phyloP scores from a whole-genome alignment of 1,284 basidiomycete genomes.

The Sutorius eximius region DNA sequence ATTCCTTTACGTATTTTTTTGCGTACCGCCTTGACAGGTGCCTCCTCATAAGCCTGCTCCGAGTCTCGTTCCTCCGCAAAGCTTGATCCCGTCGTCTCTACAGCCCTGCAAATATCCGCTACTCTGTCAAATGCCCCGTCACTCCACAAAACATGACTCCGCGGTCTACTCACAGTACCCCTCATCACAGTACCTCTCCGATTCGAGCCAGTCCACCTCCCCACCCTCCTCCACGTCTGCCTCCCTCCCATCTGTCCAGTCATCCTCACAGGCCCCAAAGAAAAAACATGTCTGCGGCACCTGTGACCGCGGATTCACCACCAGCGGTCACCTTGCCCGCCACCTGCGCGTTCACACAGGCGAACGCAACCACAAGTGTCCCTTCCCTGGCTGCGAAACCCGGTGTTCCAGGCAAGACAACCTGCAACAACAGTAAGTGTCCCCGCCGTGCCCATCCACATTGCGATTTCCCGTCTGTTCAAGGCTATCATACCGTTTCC shows the following conservation, averaged over 20 bases:
- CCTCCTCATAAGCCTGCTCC: slow-evolving; percentile 36
- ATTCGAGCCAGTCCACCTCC: slow-evolving; percentile 26
- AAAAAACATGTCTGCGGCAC: slow-evolving; percentile 65
- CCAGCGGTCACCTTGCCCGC: slow-evolving; percentile 79
- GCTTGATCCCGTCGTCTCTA: slow-evolving; percentile 25
- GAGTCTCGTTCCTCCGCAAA: slow-evolving; percentile 30
- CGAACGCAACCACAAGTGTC: slow-evolving; percentile 78
- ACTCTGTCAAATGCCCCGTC: slow-evolving; percentile 31
- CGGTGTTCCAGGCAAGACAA: slow-evolving; percentile 80
- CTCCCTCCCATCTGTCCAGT: neutral
- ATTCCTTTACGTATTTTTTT: slow-evolving; percentile 35
- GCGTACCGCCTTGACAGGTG: slow-evolving; percentile 36
- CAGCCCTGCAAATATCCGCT: slow-evolving; percentile 28
- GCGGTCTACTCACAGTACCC: slow-evolving; percentile 21
- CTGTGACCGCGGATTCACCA: slow-evolving; percentile 76
- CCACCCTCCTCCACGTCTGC: slow-evolving; percentile 24
- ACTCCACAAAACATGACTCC: slow-evolving; percentile 30
- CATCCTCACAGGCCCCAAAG: slow-evolving; percentile 33
- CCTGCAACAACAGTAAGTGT: slow-evolving; percentile 75
- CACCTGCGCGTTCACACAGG: slow-evolving; percentile 83
- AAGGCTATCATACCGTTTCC: neutral
- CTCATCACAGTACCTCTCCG: slow-evolving; percentile 26
- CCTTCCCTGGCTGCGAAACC: slow-evolving; percentile 80
- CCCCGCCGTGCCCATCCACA: neutral
- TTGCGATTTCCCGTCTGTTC: slow-evolving; percentile 3